These are phyloP conservation scores for Rosa rugosa DNA, from an alignment of 306 rosid genomes.

Conservation along the genomic window DNA sequence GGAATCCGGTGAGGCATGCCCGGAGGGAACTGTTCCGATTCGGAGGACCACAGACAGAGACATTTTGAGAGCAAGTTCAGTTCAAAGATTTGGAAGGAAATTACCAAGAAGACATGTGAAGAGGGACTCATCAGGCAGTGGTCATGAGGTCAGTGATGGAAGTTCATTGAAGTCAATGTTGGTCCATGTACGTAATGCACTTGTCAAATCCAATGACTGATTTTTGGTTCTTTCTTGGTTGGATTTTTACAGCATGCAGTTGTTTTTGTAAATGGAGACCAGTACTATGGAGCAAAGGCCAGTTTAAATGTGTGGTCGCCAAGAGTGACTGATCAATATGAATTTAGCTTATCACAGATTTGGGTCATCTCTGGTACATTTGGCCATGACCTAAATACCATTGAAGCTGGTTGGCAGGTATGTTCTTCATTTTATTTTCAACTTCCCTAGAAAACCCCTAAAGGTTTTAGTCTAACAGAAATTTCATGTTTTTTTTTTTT, in stretches of 20 bases:
- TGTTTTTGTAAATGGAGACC: constrained; percentile 88
- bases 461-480: not conserved
- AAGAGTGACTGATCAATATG: constrained; percentile 64
- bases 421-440: constrained; percentile 18
- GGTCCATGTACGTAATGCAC: not conserved
- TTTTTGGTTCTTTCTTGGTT: not conserved
- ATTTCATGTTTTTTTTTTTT: not conserved
- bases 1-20: constrained; percentile 78
- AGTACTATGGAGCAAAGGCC: constrained; percentile 96
- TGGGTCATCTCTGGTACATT: constrained; percentile 98
- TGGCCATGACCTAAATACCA: constrained; percentile 84
- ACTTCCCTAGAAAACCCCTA: not conserved
- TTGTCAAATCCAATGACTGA: not conserved
- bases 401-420: constrained; percentile 99
- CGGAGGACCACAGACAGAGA: constrained; percentile 77
- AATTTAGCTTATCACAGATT: constrained; percentile 93
- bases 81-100: constrained; percentile 74
- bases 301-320: constrained; percentile 93
- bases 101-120: constrained; percentile 56
- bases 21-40: constrained; percentile 86
- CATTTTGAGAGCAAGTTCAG: constrained; percentile 75
- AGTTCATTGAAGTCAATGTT: not conserved
- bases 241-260: constrained; percentile 82
- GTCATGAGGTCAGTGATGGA: constrained; percentile 77
- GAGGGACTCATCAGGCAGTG: constrained; percentile 79